Evolutionary conservation across 495 filamentous ascomycete species (phyloP).

Genomic region (Halenospora varia): DNA sequence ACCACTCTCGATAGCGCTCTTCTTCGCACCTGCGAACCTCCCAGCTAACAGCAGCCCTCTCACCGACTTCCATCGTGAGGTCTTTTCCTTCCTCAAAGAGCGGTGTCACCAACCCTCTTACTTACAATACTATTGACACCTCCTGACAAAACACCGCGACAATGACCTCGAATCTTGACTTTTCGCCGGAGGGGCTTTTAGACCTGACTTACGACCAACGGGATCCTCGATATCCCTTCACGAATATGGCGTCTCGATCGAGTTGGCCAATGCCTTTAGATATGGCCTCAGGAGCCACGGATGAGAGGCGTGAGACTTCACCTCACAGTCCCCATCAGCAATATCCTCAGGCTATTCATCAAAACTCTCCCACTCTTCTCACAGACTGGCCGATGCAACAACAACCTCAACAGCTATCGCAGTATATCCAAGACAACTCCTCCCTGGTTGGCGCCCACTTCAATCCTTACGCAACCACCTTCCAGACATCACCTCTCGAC

Average conservation of each 20-base stretch:
- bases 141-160: conserved; percentile 20
- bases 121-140: conserved; percentile 29
- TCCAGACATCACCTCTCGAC: conserved; percentile 56
- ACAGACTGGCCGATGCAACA: conserved; percentile 49
- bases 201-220: conserved; percentile 51
- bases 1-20: conserved; percentile 7
- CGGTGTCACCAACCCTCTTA: conserved; percentile 23
- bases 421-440: conserved; percentile 46
- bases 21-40: conserved; percentile 13
- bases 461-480: conserved; percentile 41
- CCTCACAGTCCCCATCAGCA: conserved; percentile 20
- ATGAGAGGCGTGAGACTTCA: conserved; percentile 22
- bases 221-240: conserved; percentile 45
- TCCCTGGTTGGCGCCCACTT: conserved; percentile 40
- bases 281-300: conserved; percentile 23
- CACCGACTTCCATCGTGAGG: conserved; percentile 26
- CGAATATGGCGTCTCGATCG: conserved; percentile 31
- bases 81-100: conserved; percentile 24
- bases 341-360: conserved; percentile 20
- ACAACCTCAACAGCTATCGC: conserved; percentile 45
- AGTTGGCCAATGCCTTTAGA: conserved; percentile 27
- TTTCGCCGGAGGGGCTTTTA: conserved; percentile 47
- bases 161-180: conserved; percentile 52
- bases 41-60: conserved; percentile 10
- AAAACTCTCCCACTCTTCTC: conserved; percentile 39